Base-by-base conservation (phyloP, 495 filamentous ascomycete genomes). In the Penicillium subrubescens region DNA sequence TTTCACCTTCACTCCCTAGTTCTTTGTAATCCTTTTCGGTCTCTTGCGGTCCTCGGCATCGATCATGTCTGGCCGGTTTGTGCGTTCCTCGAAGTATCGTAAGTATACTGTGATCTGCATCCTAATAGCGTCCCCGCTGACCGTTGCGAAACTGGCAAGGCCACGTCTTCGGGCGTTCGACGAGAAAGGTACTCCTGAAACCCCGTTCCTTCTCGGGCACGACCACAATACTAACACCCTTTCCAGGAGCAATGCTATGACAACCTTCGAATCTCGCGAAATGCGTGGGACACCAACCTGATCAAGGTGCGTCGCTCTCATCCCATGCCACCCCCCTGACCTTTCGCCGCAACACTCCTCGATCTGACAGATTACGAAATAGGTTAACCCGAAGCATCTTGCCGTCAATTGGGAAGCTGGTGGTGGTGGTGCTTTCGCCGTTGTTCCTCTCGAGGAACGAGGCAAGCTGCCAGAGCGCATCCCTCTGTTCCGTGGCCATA, bases 221-320 rank as follows among this genome's bases (percentile, higher is more conserved):
- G 34, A 17, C 55, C 25, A n/a, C 17, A 12, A 2, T 56, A 52
- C 65, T 62, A 41, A 68, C 61, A 34, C 43, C 34, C 64, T 55
- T 17, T 60, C 19, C 57, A 91, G 86, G 90, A 92, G 73, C 87
- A 90, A 91, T 97, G 93, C 83, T 98, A 97, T 77, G 96, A 99
- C 82, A 98, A 98, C 76, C 84, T 98, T 69, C 86, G 87, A 64
- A 90, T 99, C 77, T 97, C 94, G 64, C 89, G 88, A 77, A 99
- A 99, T 88, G 94, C 96, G 58, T 99, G 95, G 94, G 95, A 99
- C 79, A 97, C 92, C 76, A 99, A 99, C 79, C 84, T 99, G 58
- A 84, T 98, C 78, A 98, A 98, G 86, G 94, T 95, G 67, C 66
- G 84, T 65, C 37, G 14, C 29, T 59, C 19, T 39, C 56, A 10